Conservation (phyloP, 257 asterid species). For the Voacanga thouarsii region DNA sequence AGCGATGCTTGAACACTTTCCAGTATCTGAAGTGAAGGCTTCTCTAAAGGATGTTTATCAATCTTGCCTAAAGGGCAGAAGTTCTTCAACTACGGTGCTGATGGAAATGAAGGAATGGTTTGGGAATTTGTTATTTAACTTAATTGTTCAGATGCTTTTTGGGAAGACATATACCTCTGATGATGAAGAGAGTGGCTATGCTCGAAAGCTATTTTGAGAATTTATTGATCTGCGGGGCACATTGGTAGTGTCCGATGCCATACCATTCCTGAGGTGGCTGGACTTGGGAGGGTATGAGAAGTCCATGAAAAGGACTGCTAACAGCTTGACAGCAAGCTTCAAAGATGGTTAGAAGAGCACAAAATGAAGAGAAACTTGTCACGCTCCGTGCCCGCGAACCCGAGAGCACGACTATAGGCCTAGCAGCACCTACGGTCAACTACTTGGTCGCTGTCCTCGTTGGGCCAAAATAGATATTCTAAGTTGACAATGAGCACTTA, state of each 20-base stretch:
- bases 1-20: slow-evolving; percentile 1
- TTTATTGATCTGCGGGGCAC: slow-evolving; percentile 33
- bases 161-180: neutral
- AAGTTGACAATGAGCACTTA: too few relatives aligned
- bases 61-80: too few relatives aligned
- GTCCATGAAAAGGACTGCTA: slow-evolving; percentile 37
- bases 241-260: slow-evolving; percentile 32
- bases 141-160: neutral
- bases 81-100: neutral
- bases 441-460: too few relatives aligned
- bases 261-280: slow-evolving; percentile 40
- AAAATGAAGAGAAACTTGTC: slow-evolving; percentile 1
- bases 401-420: too few relatives aligned
- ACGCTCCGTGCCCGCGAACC: too few relatives aligned
- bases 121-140: neutral
- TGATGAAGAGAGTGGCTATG: neutral
- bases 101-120: neutral
- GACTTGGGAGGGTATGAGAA: slow-evolving; percentile 41
- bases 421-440: too few relatives aligned
- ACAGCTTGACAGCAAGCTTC: slow-evolving; percentile 31
- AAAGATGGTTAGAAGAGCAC: slow-evolving; percentile 44
- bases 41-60: too few relatives aligned
- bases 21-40: too few relatives aligned
- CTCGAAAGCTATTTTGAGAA: slow-evolving; percentile 19
- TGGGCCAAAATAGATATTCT: too few relatives aligned